Evolutionary conservation across 139 green algal species (phyloP).

Genomic region (Coelastrella sp.): DNA sequence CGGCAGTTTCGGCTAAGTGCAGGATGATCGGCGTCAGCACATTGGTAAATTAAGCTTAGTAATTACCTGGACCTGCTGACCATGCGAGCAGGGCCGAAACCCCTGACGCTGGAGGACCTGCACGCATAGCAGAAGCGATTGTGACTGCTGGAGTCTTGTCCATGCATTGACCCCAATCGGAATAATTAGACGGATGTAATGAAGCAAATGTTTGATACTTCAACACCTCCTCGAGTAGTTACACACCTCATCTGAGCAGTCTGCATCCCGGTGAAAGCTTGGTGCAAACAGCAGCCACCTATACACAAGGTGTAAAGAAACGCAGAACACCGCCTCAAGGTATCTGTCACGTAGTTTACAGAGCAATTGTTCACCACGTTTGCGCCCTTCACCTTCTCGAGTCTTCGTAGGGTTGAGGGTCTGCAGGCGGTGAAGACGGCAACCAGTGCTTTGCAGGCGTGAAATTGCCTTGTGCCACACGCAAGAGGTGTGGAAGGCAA

Average conservation of each 20-base stretch:
- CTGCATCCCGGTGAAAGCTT: conserved; percentile 6
- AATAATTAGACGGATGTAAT: neutral
- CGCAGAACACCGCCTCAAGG: neutral
- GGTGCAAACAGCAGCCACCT: conserved; percentile 8
- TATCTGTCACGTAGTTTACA: neutral
- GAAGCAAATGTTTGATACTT: neutral
- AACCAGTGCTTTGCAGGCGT: no score
- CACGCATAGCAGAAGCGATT: conserved; percentile 9
- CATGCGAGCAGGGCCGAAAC: conserved; percentile 33
- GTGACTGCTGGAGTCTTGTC: conserved; percentile 5
- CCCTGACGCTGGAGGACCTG: conserved; percentile 26
- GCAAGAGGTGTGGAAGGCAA: no score
- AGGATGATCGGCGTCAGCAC: neutral
- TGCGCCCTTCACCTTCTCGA: neutral
- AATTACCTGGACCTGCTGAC: conserved; percentile 37
- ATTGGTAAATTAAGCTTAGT: no score
- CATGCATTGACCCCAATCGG: neutral
- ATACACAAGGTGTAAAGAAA: neutral
- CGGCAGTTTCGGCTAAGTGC: neutral
- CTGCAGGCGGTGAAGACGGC: neutral
- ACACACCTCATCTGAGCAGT: conserved; percentile 20
- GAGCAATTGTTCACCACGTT: neutral
- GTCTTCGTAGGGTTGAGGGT: neutral
- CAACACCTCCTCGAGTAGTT: neutral
- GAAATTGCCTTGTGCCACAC: neutral